Conservation (phyloP, 176 grass and related monocot genomes). For the Puccinellia tenuiflora region DNA sequence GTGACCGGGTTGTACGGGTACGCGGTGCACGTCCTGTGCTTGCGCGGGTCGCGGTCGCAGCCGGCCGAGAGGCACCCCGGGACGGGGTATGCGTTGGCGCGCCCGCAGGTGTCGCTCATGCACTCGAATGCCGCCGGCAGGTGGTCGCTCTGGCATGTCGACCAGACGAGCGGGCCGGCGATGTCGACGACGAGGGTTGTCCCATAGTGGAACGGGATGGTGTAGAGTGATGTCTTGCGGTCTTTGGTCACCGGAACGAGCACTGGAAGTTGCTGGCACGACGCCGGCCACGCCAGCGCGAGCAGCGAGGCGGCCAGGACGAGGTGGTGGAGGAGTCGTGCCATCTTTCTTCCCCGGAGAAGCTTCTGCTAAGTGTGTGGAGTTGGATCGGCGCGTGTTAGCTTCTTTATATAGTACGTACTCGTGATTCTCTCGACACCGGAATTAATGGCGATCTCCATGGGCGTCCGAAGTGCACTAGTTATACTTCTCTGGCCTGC, state of each 20-base stretch:
- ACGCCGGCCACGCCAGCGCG: neutral
- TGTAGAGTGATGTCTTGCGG: conserved; percentile 25
- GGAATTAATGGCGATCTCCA: neutral
- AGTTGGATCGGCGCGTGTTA: neutral
- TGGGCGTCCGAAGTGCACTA: neutral
- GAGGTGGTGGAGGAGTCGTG: neutral
- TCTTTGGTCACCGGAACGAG: conserved; percentile 21
- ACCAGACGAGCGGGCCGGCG: conserved; percentile 36
- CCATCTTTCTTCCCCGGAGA: neutral
- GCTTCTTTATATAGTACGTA: neutral
- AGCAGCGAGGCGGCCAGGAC: neutral
- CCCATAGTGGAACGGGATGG: conserved; percentile 1
- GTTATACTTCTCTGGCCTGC: neutral
- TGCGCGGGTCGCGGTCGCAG: neutral
- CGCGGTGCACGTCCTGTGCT: conserved; percentile 14
- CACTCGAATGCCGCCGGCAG: neutral
- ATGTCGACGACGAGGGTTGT: conserved; percentile 22
- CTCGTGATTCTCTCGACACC: neutral
- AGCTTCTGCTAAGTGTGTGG: too few species aligned
- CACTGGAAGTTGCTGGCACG: neutral
- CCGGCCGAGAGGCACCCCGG: neutral
- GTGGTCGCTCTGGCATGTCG: conserved; percentile 16
- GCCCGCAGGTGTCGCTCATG: neutral
- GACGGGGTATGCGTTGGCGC: neutral
- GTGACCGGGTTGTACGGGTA: conserved; percentile 34